phyloP scores from a whole-genome alignment of 768 basidiomycete species.

The Rubroboletus satanas region DNA sequence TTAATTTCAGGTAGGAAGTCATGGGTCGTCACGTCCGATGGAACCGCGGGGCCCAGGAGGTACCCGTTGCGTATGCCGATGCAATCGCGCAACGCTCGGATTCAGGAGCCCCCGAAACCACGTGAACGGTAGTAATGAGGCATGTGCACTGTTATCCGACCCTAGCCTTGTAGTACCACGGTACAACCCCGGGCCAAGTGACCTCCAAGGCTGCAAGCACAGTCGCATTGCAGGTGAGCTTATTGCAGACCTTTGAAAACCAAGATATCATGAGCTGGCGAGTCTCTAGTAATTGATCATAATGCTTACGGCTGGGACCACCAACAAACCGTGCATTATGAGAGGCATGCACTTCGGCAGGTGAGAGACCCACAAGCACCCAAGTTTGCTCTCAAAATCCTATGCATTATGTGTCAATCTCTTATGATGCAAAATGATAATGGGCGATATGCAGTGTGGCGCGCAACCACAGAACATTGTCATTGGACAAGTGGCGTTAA shows the following conservation, averaged over 20 bases:
- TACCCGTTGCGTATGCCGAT: slow-evolving; percentile 12
- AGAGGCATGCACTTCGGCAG: background rate
- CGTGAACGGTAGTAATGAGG: slow-evolving; percentile 1
- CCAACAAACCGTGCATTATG: background rate
- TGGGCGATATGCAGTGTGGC: background rate
- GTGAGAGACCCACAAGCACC: background rate
- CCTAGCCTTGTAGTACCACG: background rate
- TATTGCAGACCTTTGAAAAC: background rate
- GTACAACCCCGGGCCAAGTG: background rate
- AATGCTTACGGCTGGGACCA: background rate
- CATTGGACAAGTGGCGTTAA: background rate
- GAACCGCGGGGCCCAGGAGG: slow-evolving; percentile 15
- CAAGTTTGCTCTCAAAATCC: background rate
- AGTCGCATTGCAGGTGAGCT: background rate
- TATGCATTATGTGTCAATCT: background rate
- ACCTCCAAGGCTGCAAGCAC: background rate
- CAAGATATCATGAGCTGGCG: background rate
- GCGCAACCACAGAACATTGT: background rate
- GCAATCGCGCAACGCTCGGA: slow-evolving; percentile 17
- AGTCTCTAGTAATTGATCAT: background rate
- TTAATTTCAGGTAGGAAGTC: slow-evolving; percentile 6
- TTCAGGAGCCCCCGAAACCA: background rate
- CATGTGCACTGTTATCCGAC: background rate
- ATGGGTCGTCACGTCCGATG: slow-evolving; percentile 16
- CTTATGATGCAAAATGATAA: background rate